A percentile compares a stretch with the other conserved stretches of the same genome.
These are phyloP conservation scores for Cystofilobasidium ferigula DNA, from an alignment of 768 basidiomycete genomes.

Conservation along the genomic window DNA sequence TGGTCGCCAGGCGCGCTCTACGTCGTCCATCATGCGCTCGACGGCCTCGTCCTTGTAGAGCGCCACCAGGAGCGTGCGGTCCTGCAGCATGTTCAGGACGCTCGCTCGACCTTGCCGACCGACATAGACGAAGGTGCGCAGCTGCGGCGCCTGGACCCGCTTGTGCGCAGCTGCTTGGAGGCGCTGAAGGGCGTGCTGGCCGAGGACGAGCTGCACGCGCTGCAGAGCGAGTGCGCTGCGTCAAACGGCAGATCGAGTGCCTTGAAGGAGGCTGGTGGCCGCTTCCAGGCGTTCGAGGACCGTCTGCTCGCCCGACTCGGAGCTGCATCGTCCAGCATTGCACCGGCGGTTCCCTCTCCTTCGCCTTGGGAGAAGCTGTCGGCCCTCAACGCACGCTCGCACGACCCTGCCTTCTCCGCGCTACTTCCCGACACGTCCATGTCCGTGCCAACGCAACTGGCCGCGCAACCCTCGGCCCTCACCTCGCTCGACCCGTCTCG, in stretches of 20 bases:
- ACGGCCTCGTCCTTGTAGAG: neutral
- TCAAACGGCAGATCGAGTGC: conserved; percentile 49
- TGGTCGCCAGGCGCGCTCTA: neutral
- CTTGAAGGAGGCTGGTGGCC: conserved; percentile 48
- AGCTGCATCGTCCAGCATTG: neutral
- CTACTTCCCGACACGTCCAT: no score
- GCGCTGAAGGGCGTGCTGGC: conserved; percentile 56
- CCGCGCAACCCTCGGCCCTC: neutral
- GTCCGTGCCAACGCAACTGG: no score
- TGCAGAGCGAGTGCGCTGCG: conserved; percentile 48
- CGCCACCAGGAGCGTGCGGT: neutral
- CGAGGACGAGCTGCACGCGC: conserved; percentile 49
- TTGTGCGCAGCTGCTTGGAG: conserved; percentile 53
- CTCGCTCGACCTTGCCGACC: neutral
- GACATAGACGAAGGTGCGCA: conserved; percentile 36
- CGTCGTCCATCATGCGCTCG: conserved; percentile 7
- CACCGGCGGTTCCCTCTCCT: conserved; percentile 19
- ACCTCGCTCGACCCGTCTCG: neutral
- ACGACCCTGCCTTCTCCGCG: conserved; percentile 28
- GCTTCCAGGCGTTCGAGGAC: conserved; percentile 41
- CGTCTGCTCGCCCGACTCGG: conserved; percentile 12
- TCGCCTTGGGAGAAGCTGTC: conserved; percentile 13
- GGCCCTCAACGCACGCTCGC: neutral
- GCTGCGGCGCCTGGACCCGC: conserved; percentile 43
- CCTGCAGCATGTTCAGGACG: neutral